A percentile compares a stretch with the other conserved stretches of the same genome.
These are phyloP conservation scores for Phyllosticta citribraziliensis DNA, from an alignment of 2,329 filamentous ascomycete genomes.

Conservation along the genomic window DNA sequence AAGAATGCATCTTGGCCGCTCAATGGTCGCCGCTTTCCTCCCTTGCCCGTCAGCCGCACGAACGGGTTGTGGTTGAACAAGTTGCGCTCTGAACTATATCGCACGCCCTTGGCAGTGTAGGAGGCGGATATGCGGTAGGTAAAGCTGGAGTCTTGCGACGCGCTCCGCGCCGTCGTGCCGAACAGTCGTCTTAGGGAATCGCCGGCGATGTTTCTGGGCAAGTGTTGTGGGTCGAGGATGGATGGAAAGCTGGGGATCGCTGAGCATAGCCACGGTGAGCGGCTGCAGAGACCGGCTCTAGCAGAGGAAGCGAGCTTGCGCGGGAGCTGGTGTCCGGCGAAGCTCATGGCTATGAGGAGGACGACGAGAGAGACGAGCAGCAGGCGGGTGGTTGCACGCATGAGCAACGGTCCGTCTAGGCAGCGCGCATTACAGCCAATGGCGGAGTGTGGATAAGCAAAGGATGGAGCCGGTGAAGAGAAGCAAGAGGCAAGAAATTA, in stretches of 20 bases:
- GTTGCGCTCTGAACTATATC: constrained; percentile 27
- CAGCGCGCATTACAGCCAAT: constrained; percentile 6
- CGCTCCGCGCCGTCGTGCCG: constrained; percentile 3
- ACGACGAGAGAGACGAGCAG: constrained; percentile 9
- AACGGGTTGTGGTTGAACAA: constrained; percentile 24
- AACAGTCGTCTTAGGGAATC: not conserved
- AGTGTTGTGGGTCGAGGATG: not conserved
- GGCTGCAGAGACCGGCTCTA: constrained; percentile 6
- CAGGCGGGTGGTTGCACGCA: constrained; percentile 9
- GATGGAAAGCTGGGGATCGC: not conserved
- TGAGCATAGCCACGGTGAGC: constrained; percentile 5
- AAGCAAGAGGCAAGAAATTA: not conserved
- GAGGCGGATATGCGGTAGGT: constrained; percentile 31
- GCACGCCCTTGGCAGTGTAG: constrained; percentile 31
- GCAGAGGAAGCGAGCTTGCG: constrained; percentile 6
- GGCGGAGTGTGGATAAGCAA: not conserved
- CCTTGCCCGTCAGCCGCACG: constrained; percentile 18
- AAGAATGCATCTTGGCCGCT: constrained; percentile 97
- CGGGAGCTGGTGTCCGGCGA: constrained; percentile 5
- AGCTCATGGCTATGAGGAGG: constrained; percentile 10
- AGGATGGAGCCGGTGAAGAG: not conserved
- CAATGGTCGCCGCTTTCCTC: constrained; percentile 47
- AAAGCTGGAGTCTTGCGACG: constrained; percentile 17
- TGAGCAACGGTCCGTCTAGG: constrained; percentile 3
- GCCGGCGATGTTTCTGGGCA: not conserved